Base-by-base conservation (phyloP, 2,329 filamentous ascomycete species). In the Thelonectria olida region DNA sequence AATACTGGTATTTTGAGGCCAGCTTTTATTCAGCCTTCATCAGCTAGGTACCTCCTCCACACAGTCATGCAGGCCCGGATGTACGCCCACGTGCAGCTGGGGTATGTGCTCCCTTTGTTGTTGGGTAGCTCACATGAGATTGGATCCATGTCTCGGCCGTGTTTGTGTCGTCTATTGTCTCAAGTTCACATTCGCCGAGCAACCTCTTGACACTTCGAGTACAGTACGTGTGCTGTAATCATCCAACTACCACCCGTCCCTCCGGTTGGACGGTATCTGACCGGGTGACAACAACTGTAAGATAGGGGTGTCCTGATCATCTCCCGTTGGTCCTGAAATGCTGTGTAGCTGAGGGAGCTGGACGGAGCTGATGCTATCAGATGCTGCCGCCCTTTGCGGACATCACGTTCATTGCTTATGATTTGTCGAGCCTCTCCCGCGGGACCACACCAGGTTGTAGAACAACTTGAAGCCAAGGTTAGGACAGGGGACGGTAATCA, bases 281-380 rank as follows among this genome's bases (percentile, higher is more conserved):
- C 57, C 23, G 23, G 25, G 25, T 27, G n/a, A 41, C 28, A 42
- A 17, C 45, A n/a, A n/a, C 38, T 25, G 20, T 50, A 36, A 28
- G 44, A 31, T 23, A 41, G 23, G 7, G 25, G 19, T 10, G 36
- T 17, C 44, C 36, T 34, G 10, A 13, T 31, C 23, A 34, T 45
- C 36, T 54, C 38, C 44, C 31, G 57, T 44, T 38, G 39, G 38
- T 41, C 9, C 45, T 54, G 36, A 50, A 19, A 10, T 7, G 20
- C 19, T 44, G 41, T 39, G 49, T 22, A 49, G 45, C 56, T 44
- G 23, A 31, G 15, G 38, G 48, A 53, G 48, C 34, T 56, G 53
- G 41, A 56, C 38, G 44, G 23, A 56, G 53, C 34, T 56, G 41
- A 54, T 44, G 23, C 34, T 34, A 42, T 31, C 50, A 59, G 34